A percentile compares a stretch with the other conserved stretches of the same genome.
Evolutionary conservation across 2,329 filamentous ascomycete species (phyloP).

Genomic region (Sclerotinia glacialis): DNA sequence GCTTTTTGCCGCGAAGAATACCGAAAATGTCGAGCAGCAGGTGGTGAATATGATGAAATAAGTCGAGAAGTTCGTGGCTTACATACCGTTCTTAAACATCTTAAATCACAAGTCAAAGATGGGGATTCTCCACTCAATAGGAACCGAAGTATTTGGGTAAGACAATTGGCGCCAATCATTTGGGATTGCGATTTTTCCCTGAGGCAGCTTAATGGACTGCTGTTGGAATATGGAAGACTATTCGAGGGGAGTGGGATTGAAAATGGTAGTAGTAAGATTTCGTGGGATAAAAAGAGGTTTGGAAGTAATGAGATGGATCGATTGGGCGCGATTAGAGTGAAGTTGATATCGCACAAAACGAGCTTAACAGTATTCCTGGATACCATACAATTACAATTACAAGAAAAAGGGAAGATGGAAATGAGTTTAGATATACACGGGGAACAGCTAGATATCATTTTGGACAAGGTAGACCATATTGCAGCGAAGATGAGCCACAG

Average conservation of each 20-base stretch:
- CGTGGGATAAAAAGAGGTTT: slow-evolving; percentile 35
- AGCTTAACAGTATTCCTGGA: slow-evolving; percentile 57
- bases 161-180: slow-evolving; percentile 52
- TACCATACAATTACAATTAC: slow-evolving; percentile 53
- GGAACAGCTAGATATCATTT: slow-evolving; percentile 51
- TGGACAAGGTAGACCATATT: slow-evolving; percentile 59
- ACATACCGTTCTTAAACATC: slow-evolving; percentile 55
- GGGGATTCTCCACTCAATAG: slow-evolving; percentile 54
- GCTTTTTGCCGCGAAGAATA: slow-evolving; percentile 55
- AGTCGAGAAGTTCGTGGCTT: slow-evolving; percentile 51
- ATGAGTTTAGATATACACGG: slow-evolving; percentile 32
- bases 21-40: slow-evolving; percentile 50
- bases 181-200: slow-evolving; percentile 56
- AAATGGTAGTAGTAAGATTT: slow-evolving; percentile 23
- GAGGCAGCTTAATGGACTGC: slow-evolving; percentile 52
- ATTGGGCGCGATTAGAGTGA: slow-evolving; percentile 39
- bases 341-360: slow-evolving; percentile 52
- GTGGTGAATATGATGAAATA: slow-evolving; percentile 49
- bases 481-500: slow-evolving; percentile 51
- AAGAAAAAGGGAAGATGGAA: slow-evolving; percentile 46
- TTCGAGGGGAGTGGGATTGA: slow-evolving; percentile 23
- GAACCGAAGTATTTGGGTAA: slow-evolving; percentile 45
- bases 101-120: slow-evolving; percentile 57
- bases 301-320: slow-evolving; percentile 39
- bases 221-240: slow-evolving; percentile 47